Base-by-base conservation (phyloP, 768 basidiomycete genomes). In the Phanerochaete sordida region DNA sequence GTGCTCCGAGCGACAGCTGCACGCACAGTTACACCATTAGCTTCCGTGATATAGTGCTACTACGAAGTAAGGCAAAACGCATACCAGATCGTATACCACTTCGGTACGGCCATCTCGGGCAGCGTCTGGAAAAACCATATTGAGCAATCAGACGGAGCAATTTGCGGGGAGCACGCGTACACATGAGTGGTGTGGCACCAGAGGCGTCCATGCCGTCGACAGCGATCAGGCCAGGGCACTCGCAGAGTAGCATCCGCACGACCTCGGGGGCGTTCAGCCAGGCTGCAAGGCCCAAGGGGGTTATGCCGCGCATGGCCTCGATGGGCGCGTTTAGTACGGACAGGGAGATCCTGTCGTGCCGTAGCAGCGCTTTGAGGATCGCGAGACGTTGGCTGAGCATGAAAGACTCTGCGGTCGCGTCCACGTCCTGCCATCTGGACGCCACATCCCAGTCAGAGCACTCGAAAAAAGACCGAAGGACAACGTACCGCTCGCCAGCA, bases 111-210 rank as follows among this genome's bases (percentile, higher is more conserved):
- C 84, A 71, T 93, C 90, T 59, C 90, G 84, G 48, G 88, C 82
- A 30, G 90, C 89, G 73, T 92, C 90, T 93, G 69, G 59, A 62
- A 50, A 58, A 62, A 48, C 39, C 46, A 33, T 56, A 57, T 33
- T 28, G 8, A 28, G 27, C 9, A 11, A 23, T 7, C 4, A 19
- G 8, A 43, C 7, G 11, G 8, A 11, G 39, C 8, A 19, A 12
- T 4, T 43, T 6, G 19, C 39, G 39, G 39, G 8, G 49, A 21
- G 39, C 26, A 77, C 19, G 39, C 86, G 75, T 77, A 93, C 90
- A 93, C 90, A 93, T 93, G 61, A 93, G 77, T 6, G 90, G 84
- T 27, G 90, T 93, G 24, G 87, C 90, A 7, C 88, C 88, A 66
- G 87, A 84, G 24, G 81, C 74, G 67, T 93, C 90, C 76, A 84